These are phyloP conservation scores for Bolboschoenoplectus hybrid DNA, from an alignment of 202 grass and related monocot species.

Conservation along the genomic window DNA sequence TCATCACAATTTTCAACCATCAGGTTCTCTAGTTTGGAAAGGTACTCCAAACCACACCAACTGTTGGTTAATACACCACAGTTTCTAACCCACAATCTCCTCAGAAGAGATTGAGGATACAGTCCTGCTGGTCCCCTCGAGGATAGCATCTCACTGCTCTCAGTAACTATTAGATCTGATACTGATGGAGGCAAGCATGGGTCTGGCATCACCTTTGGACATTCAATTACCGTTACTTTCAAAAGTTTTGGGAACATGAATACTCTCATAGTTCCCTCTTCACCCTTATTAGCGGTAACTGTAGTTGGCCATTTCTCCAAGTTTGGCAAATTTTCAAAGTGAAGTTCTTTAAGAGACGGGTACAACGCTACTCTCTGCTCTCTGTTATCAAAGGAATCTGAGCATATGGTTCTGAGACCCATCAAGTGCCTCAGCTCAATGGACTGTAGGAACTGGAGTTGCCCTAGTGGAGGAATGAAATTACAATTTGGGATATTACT, in stretches of 20 bases:
- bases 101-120: slow-evolving; percentile 48
- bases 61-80: slow-evolving; percentile 42
- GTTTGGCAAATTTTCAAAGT: slow-evolving; percentile 57
- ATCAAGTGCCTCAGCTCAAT: slow-evolving; percentile 49
- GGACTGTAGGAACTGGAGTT: slow-evolving; percentile 46
- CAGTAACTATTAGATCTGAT: slow-evolving; percentile 51
- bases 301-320: slow-evolving; percentile 52
- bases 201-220: slow-evolving; percentile 45
- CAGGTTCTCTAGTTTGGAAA: slow-evolving; percentile 53
- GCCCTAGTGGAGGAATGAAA: slow-evolving; percentile 49
- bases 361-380: slow-evolving; percentile 33
- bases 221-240: slow-evolving; percentile 43
- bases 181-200: slow-evolving; percentile 53
- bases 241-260: slow-evolving; percentile 54
- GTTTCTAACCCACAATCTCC: slow-evolving; percentile 56
- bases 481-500: slow-evolving; percentile 52
- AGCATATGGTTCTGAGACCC: slow-evolving; percentile 38
- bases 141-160: slow-evolving; percentile 47
- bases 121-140: background rate
- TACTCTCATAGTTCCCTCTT: background rate
- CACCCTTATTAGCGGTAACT: background rate
- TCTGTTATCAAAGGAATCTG: slow-evolving; percentile 37
- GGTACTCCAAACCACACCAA: slow-evolving; percentile 43
- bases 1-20: slow-evolving; percentile 42
- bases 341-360: slow-evolving; percentile 56